Base-by-base conservation (phyloP, 177 flowering plant genomes). In the Vitis hybrid region DNA sequence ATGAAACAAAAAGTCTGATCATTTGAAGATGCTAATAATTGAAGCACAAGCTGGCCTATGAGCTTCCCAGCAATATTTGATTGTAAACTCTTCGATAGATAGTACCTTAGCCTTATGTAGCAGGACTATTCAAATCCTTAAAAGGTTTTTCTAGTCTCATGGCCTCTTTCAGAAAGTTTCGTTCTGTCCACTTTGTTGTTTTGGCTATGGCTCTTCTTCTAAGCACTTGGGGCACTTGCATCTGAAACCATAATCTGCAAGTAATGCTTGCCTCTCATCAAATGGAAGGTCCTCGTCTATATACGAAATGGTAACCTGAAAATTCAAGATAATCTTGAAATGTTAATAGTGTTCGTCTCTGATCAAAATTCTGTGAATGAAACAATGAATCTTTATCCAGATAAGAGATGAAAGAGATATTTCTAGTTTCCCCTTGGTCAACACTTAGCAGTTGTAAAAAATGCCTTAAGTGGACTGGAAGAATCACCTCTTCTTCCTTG, bases 251-350 rank as follows among this genome's bases (percentile, higher is more conserved):
- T 95, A 95, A 73, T 93, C 98, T 68, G 93, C 98, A 64, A 95
- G 94, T 55, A 74, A 71, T 65, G 81, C 87, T 63, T 87, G 93
- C 75, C 99, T 88, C 74, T 89, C 97, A 70, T 88, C 88, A 48
- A 74, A 88, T 9, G 90, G 81, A 55, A 90, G 87, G 54, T 90
- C 91, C 81, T 93, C 98, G 46, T 91, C 94, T 46, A 95, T 91
- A 68, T 95, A 95, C 50, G 99, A 95, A 73, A 95, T 91, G 11
- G 97, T 93, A 57, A 93, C 78, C 99, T 95, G 88, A 54, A 79
- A 81, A 68, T n/a, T 27, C 10, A 21, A n/a, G 50, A 48, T 24
- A 69, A 53, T 53, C 4, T 11, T 73, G 56, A 12, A 21, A 50
- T 21, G 18, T 68, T 61, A 13, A 2, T 69, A 12, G 15, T 15